phyloP scores from a whole-genome alignment of 441 rosid species.

The Eutrema salsugineum region DNA sequence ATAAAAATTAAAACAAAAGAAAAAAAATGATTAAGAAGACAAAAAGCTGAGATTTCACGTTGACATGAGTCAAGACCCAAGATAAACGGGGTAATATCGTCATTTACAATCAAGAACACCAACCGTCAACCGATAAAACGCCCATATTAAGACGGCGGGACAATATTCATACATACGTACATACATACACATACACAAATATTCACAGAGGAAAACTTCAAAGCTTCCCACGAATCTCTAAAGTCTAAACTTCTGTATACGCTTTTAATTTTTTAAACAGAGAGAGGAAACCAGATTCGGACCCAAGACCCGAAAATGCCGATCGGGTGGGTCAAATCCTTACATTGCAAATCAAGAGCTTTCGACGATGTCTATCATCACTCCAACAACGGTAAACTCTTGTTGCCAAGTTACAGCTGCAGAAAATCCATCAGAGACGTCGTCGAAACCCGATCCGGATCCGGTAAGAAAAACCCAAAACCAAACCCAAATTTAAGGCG shows the following conservation, averaged over 20 bases:
- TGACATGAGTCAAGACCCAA: conserved; percentile 10
- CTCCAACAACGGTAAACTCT: conserved; percentile 38
- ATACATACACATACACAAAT: not conserved
- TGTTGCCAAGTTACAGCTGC: conserved; percentile 62
- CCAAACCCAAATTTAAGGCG: conserved; percentile 31
- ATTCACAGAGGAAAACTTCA: not conserved
- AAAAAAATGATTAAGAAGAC: conserved; percentile 7
- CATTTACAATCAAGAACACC: not conserved
- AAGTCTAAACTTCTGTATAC: not conserved
- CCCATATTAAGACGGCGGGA: conserved; percentile 18
- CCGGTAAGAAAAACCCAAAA: conserved; percentile 7
- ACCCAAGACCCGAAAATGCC: conserved; percentile 47
- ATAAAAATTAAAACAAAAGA: not conserved
- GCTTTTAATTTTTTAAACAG: not conserved
- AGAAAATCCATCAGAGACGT: conserved; percentile 66
- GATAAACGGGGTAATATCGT: conserved; percentile 7
- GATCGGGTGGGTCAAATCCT: conserved; percentile 78
- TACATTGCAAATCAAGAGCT: conserved; percentile 88
- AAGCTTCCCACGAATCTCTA: not conserved
- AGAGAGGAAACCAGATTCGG: not conserved
- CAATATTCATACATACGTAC: conserved; percentile 7
- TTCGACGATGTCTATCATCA: conserved; percentile 64
- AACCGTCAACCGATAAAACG: conserved; percentile 38
- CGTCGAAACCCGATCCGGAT: conserved; percentile 41
- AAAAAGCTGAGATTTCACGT: conserved; percentile 28